phyloP scores from a whole-genome alignment of 345 rosid genomes.

The Physaria fendleri region DNA sequence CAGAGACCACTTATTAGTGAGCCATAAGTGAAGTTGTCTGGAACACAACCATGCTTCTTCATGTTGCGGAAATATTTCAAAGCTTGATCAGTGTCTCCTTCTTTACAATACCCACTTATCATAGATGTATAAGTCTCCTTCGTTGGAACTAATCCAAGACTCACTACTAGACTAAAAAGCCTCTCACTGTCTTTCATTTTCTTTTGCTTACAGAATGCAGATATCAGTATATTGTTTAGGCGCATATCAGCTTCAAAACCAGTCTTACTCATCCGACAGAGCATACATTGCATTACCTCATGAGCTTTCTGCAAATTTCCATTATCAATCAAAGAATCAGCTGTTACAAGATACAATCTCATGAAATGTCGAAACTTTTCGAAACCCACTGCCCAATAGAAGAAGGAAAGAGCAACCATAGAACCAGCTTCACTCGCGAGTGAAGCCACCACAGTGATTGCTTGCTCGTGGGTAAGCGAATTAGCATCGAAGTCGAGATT shows the following conservation, averaged over 20 bases:
- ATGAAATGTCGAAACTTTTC: slow-evolving; percentile 64
- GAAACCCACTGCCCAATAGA: slow-evolving; percentile 57
- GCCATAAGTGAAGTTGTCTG: slow-evolving; percentile 73
- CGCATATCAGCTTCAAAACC: slow-evolving; percentile 61
- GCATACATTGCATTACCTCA: slow-evolving; percentile 61
- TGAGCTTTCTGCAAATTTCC: slow-evolving; percentile 61
- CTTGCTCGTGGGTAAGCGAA: slow-evolving; percentile 65
- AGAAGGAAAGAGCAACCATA: slow-evolving; percentile 76
- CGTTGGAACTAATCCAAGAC: slow-evolving; percentile 58
- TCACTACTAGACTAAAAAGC: slow-evolving; percentile 44
- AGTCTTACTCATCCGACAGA: slow-evolving; percentile 56
- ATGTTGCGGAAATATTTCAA: slow-evolving; percentile 50
- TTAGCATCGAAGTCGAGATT: slow-evolving; percentile 34
- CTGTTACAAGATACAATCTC: slow-evolving; percentile 66
- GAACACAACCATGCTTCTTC: slow-evolving; percentile 50
- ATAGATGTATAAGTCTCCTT: slow-evolving; percentile 88
- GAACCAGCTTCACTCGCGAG: slow-evolving; percentile 75
- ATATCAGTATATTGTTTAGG: slow-evolving; percentile 55
- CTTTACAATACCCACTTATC: slow-evolving; percentile 67
- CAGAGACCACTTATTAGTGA: slow-evolving; percentile 82
- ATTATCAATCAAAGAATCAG: slow-evolving; percentile 50
- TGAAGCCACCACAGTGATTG: slow-evolving; percentile 62
- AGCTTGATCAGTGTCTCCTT: slow-evolving; percentile 44
- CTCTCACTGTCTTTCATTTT: slow-evolving; percentile 62
- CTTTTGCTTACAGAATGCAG: slow-evolving; percentile 63